A percentile compares a stretch with the other conserved stretches of the same genome.
phyloP scores from a whole-genome alignment of 495 filamentous ascomycete genomes.

The Penicillium bialowiezense region DNA sequence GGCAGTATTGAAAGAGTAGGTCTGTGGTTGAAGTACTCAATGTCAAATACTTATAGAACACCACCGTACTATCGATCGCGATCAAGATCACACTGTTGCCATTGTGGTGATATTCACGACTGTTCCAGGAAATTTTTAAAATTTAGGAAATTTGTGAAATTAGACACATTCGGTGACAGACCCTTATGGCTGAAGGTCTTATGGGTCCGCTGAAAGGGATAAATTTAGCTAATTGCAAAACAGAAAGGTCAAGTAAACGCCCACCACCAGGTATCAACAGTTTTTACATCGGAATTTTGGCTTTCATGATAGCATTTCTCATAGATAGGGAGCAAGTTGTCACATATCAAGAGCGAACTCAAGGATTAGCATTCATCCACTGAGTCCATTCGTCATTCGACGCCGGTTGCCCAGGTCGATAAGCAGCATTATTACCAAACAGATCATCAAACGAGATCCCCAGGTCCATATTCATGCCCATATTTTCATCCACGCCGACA shows the following conservation, averaged over 20 bases:
- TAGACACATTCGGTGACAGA: too few relatives aligned
- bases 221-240: background rate
- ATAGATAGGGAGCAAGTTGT: slow-evolving; percentile 7
- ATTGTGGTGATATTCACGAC: too few relatives aligned
- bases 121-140: too few relatives aligned
- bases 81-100: too few relatives aligned
- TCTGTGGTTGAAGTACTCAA: too few relatives aligned
- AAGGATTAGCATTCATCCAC: slow-evolving; percentile 37
- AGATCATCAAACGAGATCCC: slow-evolving; percentile 44
- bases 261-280: slow-evolving; percentile 22
- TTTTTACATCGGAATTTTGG: slow-evolving; percentile 14
- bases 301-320: slow-evolving; percentile 25
- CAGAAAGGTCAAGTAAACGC: slow-evolving; percentile 14
- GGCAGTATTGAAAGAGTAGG: too few relatives aligned
- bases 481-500: slow-evolving; percentile 30
- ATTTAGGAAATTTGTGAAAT: too few relatives aligned
- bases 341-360: background rate
- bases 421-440: slow-evolving; percentile 35
- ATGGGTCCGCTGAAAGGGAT: too few relatives aligned
- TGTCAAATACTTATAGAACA: too few relatives aligned
- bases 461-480: slow-evolving; percentile 35
- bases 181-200: too few relatives aligned
- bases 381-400: slow-evolving; percentile 42
- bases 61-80: too few relatives aligned
- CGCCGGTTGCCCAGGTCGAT: slow-evolving; percentile 16